A percentile compares a stretch with the other conserved stretches of the same genome.
Evolutionary conservation across 2,329 filamentous ascomycete genomes (phyloP).

Genomic region (Fusarium floridanum): DNA sequence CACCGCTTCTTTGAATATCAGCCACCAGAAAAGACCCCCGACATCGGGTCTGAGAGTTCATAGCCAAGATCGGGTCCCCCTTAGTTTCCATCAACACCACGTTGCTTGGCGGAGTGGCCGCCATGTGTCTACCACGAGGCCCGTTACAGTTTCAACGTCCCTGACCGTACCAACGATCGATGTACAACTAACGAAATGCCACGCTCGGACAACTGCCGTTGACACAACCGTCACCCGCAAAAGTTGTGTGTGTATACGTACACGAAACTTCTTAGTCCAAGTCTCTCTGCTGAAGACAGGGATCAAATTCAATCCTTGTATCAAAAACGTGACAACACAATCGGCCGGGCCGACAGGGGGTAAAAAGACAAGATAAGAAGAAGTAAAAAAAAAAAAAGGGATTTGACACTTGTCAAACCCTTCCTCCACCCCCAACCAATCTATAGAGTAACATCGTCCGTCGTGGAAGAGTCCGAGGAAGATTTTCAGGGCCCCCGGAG

Average conservation of each 20-base stretch:
- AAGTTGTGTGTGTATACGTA: background rate
- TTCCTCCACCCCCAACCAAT: background rate
- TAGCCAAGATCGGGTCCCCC: background rate
- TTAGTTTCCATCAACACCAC: background rate
- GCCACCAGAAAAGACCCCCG: background rate
- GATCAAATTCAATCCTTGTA: background rate
- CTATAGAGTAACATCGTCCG: conserved; percentile 32
- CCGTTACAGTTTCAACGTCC: background rate
- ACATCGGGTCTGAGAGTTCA: background rate
- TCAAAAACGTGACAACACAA: background rate
- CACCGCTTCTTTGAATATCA: background rate
- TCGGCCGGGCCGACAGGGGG: conserved; percentile 23
- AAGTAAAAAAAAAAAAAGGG: conserved; percentile 8
- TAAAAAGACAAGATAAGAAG: conserved; percentile 24
- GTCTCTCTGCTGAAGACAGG: background rate
- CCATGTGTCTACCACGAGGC: background rate
- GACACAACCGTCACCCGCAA: background rate
- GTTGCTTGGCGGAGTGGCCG: background rate
- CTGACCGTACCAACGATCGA: background rate
- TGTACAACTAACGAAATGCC: background rate
- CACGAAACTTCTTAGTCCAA: background rate
- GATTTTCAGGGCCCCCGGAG: conserved; percentile 6
- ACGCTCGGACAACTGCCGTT: background rate
- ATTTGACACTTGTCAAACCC: conserved; percentile 25
- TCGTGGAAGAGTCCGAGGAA: conserved; percentile 15